Evolutionary conservation across 176 grass and related monocot genomes (phyloP).

Genomic region (Triticum timopheevii): DNA sequence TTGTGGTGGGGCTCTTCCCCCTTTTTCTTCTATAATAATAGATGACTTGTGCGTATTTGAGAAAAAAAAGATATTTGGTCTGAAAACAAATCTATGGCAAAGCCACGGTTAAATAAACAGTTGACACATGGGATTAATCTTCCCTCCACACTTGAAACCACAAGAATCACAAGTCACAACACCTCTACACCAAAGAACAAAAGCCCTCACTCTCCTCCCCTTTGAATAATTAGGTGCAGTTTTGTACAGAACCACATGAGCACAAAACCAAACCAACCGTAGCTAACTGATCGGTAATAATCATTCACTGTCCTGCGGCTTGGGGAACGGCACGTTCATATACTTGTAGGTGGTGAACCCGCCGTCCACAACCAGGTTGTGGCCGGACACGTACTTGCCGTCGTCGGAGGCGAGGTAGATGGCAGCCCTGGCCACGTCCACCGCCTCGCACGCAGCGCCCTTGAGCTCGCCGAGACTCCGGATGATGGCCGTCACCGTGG

Average conservation of each 20-base stretch:
- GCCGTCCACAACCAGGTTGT: constrained; percentile 85
- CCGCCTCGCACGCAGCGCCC: constrained; percentile 59
- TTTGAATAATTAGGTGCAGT: constrained; percentile 2
- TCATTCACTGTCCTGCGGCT: constrained; percentile 13
- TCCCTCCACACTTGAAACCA: neutral
- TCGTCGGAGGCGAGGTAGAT: constrained; percentile 80
- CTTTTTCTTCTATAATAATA: no score
- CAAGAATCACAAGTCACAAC: neutral
- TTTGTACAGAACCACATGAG: constrained; percentile 16
- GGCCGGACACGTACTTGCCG: constrained; percentile 76
- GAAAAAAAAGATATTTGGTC: no score
- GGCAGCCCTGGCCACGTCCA: constrained; percentile 70
- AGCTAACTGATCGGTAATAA: neutral
- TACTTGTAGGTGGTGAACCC: constrained; percentile 86
- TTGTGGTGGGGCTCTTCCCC: no score
- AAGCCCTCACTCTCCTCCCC: neutral
- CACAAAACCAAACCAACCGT: neutral
- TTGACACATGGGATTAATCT: no score
- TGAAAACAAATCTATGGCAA: no score
- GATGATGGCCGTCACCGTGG: constrained; percentile 38
- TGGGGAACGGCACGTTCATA: constrained; percentile 58
- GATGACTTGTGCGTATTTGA: no score
- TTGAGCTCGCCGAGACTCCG: constrained; percentile 46
- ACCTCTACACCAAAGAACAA: neutral
- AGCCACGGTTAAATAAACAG: no score